Percentiles rank a stretch among this genome's conserved stretches.
Evolutionary conservation across 2,329 filamentous ascomycete genomes (phyloP).

Genomic region (Verticillium longisporum): DNA sequence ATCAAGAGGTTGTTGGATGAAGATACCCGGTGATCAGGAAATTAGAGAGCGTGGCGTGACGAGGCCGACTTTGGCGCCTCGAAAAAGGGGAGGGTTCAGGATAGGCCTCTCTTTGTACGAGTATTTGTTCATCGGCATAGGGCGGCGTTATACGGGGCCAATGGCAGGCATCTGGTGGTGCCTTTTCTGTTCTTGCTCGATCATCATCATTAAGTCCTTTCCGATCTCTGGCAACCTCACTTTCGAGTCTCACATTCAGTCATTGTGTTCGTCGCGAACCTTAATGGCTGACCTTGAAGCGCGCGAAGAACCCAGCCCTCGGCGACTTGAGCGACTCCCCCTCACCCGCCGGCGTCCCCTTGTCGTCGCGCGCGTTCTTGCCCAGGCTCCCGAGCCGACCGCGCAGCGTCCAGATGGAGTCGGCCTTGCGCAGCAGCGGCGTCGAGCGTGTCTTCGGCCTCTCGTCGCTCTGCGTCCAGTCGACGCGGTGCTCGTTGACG

Average conservation of each 20-base stretch:
- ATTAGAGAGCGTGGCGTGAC: too few relatives aligned
- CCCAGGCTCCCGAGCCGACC: conserved; percentile 29
- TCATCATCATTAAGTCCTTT: too few relatives aligned
- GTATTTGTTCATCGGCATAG: background rate
- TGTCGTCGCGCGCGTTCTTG: conserved; percentile 19
- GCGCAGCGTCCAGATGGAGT: conserved; percentile 45
- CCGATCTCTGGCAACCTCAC: too few relatives aligned
- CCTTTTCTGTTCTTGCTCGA: background rate
- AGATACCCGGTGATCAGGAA: conserved; percentile 24
- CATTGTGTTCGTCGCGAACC: too few relatives aligned
- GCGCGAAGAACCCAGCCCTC: conserved; percentile 32
- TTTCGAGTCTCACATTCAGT: too few relatives aligned
- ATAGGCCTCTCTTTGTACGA: background rate
- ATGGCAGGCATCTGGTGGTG: background rate
- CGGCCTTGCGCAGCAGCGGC: conserved; percentile 32
- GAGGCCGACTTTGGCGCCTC: too few relatives aligned
- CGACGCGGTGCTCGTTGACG: conserved; percentile 34
- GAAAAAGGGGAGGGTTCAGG: background rate
- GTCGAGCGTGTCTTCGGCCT: conserved; percentile 9
- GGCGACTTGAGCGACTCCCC: conserved; percentile 22
- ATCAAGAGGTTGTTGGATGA: conserved; percentile 42
- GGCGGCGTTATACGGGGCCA: background rate
- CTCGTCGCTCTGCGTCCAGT: conserved; percentile 56
- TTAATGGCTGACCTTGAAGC: conserved; percentile 26
- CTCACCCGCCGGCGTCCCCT: conserved; percentile 5